These are phyloP conservation scores for Celoporthe dispersa DNA, from an alignment of 2,329 filamentous ascomycete genomes.

Conservation along the genomic window DNA sequence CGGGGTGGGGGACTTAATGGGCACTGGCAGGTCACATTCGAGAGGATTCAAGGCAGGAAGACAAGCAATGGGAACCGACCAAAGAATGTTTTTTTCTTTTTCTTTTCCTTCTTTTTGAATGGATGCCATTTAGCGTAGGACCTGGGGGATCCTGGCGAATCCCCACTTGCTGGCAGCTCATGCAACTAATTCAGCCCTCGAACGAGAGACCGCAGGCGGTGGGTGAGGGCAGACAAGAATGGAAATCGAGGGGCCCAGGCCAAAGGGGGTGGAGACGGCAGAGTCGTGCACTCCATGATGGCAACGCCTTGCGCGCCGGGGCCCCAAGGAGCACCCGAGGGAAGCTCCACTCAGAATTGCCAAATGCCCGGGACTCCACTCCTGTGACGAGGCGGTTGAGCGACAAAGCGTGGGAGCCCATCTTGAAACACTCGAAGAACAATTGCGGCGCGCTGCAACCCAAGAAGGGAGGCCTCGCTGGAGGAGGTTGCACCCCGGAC, in stretches of 20 bases:
- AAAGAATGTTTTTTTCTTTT: conserved; percentile 3
- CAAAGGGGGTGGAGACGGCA: conserved; percentile 10
- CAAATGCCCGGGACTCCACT: conserved; percentile 18
- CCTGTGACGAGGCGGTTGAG: conserved; percentile 17
- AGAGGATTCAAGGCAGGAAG: conserved; percentile 13
- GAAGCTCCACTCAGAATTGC: background rate
- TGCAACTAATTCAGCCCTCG: conserved; percentile 11
- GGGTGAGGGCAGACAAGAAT: conserved; percentile 17
- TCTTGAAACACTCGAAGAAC: conserved; percentile 26
- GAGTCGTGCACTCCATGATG: conserved; percentile 12
- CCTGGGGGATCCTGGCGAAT: conserved; percentile 13
- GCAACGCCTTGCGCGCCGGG: background rate
- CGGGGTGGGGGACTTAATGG: background rate
- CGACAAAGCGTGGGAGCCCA: conserved; percentile 24
- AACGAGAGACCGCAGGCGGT: background rate
- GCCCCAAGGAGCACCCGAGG: conserved; percentile 2
- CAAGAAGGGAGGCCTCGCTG: conserved; percentile 11
- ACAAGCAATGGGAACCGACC: conserved; percentile 4
- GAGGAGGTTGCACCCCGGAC: background rate
- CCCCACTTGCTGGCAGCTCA: conserved; percentile 16
- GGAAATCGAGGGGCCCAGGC: conserved; percentile 16
- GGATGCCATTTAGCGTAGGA: conserved; percentile 20
- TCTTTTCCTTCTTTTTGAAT: background rate
- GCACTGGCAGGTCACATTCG: background rate
- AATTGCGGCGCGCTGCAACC: conserved; percentile 11